These are phyloP conservation scores for Xenosphaeropsis pyriputrescens DNA, from an alignment of 2,329 filamentous ascomycete species.

Conservation along the genomic window DNA sequence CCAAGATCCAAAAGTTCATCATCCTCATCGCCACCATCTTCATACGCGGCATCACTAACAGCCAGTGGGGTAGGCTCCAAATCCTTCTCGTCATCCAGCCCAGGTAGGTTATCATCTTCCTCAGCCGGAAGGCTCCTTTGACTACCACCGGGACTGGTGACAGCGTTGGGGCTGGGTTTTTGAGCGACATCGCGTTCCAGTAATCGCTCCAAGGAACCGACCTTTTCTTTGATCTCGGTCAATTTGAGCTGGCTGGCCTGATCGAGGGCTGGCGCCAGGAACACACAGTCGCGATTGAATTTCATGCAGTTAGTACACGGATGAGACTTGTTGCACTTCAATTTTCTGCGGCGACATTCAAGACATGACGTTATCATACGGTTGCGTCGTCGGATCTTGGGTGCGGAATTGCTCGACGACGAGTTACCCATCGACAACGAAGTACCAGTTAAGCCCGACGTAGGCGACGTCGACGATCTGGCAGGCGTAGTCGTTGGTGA, in stretches of 20 bases:
- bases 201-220: slow-evolving; percentile 54
- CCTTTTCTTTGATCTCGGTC: slow-evolving; percentile 66
- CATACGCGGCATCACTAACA: slow-evolving; percentile 52
- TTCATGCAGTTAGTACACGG: slow-evolving; percentile 50
- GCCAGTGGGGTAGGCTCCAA: slow-evolving; percentile 49
- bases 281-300: slow-evolving; percentile 30
- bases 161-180: slow-evolving; percentile 13
- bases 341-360: slow-evolving; percentile 59
- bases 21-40: slow-evolving; percentile 41
- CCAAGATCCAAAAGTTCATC: slow-evolving; percentile 59
- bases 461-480: too few species aligned
- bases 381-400: slow-evolving; percentile 30
- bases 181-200: slow-evolving; percentile 54
- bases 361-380: slow-evolving; percentile 55
- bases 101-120: slow-evolving; percentile 26
- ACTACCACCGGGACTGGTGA: neutral
- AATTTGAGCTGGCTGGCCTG: slow-evolving; percentile 54
- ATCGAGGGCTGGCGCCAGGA: slow-evolving; percentile 33
- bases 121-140: slow-evolving; percentile 25
- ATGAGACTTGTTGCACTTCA: slow-evolving; percentile 62
- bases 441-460: too few species aligned
- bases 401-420: slow-evolving; percentile 1
- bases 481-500: too few species aligned
- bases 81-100: slow-evolving; percentile 42
- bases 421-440: too few species aligned